Percentiles rank a stretch among this genome's conserved stretches.
Conservation (phyloP, 768 basidiomycete genomes). For the Boletus pseudopeckii region DNA sequence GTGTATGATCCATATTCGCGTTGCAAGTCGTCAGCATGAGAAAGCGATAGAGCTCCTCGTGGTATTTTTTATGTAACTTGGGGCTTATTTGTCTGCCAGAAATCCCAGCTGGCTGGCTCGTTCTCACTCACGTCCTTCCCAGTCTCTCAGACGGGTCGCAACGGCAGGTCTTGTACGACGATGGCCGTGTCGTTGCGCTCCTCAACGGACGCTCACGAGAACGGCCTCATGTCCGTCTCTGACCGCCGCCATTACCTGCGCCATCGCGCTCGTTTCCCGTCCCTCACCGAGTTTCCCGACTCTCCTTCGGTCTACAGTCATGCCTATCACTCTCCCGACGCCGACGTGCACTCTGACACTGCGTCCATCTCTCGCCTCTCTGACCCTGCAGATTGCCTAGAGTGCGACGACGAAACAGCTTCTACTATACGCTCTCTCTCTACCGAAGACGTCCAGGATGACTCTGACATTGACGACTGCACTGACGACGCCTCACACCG, state of each 20-base stretch:
- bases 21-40: slow-evolving; percentile 13
- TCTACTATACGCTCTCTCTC: slow-evolving; percentile 29
- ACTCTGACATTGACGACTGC: slow-evolving; percentile 35
- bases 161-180: slow-evolving; percentile 6
- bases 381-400: slow-evolving; percentile 48
- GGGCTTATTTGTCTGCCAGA: slow-evolving; percentile 1
- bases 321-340: slow-evolving; percentile 53
- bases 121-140: neutral
- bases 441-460: slow-evolving; percentile 33
- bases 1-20: neutral
- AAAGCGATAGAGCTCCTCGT: slow-evolving; percentile 8
- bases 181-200: slow-evolving; percentile 44
- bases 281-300: slow-evolving; percentile 58
- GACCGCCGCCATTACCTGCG: slow-evolving; percentile 44
- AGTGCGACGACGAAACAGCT: slow-evolving; percentile 51
- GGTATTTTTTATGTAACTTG: slow-evolving; percentile 24
- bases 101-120: slow-evolving; percentile 1
- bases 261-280: slow-evolving; percentile 48
- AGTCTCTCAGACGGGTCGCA: slow-evolving; percentile 3
- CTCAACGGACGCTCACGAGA: slow-evolving; percentile 38
- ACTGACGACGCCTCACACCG: slow-evolving; percentile 46
- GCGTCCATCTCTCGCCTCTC: slow-evolving; percentile 38
- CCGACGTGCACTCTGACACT: slow-evolving; percentile 27
- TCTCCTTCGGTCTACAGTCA: slow-evolving; percentile 69
- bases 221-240: slow-evolving; percentile 27